Percentiles rank a stretch among this genome's conserved stretches.
Conservation (phyloP, 805 yeast genomes). For the Ogataea glucozyma region DNA sequence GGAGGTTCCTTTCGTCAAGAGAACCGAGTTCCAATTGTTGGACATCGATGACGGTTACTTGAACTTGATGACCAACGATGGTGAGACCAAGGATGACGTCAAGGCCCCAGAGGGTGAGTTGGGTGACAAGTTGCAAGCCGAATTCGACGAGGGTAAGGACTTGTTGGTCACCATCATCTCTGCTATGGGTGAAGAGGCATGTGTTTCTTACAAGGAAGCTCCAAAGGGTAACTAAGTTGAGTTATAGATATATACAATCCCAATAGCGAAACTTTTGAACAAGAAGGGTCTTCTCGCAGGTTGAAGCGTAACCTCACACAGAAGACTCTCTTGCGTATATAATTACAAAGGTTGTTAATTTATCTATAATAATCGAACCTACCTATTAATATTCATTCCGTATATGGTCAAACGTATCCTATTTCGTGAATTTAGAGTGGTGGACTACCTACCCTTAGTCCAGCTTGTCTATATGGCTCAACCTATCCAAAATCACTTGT, state of each 20-base stretch:
- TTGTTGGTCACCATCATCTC: conserved; percentile 93
- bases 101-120: conserved; percentile 97
- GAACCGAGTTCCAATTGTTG: conserved; percentile 95
- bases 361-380: conserved; percentile 5
- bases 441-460: too few relatives aligned
- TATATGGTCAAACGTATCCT: conserved; percentile 11
- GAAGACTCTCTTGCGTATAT: conserved; percentile 13
- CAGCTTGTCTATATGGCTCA: conserved; percentile 62
- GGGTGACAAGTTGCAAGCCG: conserved; percentile 89
- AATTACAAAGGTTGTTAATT: conserved; percentile 21
- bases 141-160: conserved; percentile 98
- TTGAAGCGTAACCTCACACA: conserved; percentile 6
- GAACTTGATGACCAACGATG: conserved; percentile 93
- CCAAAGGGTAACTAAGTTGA: conserved; percentile 56
- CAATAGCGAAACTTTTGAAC: conserved; percentile 8
- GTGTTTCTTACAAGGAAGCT: conserved; percentile 97
- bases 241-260: conserved; percentile 12
- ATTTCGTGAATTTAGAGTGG: too few relatives aligned
- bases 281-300: conserved; percentile 1
- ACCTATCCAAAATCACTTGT: conserved; percentile 59
- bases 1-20: conserved; percentile 98
- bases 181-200: conserved; percentile 99
- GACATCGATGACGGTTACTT: conserved; percentile 98
- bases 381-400: neutral
- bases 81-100: conserved; percentile 99